phyloP scores from a whole-genome alignment of 2,329 filamentous ascomycete genomes.

The Coccinonectria pachysandricola region DNA sequence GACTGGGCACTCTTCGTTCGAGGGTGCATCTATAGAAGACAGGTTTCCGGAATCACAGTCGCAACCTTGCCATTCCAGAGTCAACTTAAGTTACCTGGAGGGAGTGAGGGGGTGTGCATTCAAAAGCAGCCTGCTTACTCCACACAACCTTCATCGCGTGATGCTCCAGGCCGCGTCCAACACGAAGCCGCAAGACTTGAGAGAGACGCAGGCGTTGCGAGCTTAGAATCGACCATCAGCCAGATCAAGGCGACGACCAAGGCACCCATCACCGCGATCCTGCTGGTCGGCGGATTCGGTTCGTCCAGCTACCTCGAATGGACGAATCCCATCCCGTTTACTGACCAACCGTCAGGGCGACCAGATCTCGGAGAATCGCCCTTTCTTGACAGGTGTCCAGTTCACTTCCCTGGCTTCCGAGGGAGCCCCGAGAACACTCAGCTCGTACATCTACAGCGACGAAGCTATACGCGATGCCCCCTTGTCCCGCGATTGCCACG shows the following conservation, averaged over 20 bases:
- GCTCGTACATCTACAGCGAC: conserved; percentile 28
- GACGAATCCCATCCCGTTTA: not conserved
- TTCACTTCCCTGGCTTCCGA: conserved; percentile 22
- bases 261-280: conserved; percentile 29
- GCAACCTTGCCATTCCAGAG: too few relatives aligned
- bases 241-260: conserved; percentile 30
- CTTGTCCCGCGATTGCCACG: conserved; percentile 25
- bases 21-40: too few relatives aligned
- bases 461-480: conserved; percentile 22
- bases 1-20: too few relatives aligned
- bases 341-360: conserved; percentile 21
- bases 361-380: conserved; percentile 28
- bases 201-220: too few relatives aligned
- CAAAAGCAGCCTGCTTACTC: too few relatives aligned
- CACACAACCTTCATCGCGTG: too few relatives aligned
- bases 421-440: conserved; percentile 24
- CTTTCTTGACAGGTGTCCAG: conserved; percentile 24
- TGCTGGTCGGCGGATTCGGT: conserved; percentile 37
- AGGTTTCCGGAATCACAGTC: too few relatives aligned
- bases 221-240: conserved; percentile 31
- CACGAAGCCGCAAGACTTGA: too few relatives aligned
- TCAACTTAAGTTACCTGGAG: too few relatives aligned
- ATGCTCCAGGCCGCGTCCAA: too few relatives aligned
- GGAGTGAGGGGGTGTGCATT: too few relatives aligned
- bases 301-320: conserved; percentile 33